phyloP scores from a whole-genome alignment of 768 basidiomycete species.

The Psilocybe sp. region DNA sequence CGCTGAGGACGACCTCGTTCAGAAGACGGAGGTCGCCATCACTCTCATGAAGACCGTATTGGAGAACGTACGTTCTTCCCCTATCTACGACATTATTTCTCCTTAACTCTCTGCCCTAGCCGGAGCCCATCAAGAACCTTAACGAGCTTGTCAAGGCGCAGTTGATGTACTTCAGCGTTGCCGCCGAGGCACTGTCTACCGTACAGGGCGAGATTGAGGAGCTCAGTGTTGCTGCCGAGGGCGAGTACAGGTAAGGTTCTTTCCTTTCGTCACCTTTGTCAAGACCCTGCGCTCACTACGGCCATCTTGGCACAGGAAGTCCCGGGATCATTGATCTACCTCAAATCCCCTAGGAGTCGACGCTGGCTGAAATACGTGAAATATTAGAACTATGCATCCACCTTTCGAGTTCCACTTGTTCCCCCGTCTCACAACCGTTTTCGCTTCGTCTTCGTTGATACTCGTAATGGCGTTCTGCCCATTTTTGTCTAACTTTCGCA shows the following conservation, averaged over 20 bases:
- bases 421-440: too few relatives aligned
- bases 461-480: too few relatives aligned
- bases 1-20: conserved; percentile 93
- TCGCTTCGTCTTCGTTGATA: too few relatives aligned
- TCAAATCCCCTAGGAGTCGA: conserved; percentile 5
- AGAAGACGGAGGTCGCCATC: conserved; percentile 96
- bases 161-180: conserved; percentile 69
- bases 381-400: too few relatives aligned
- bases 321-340: conserved; percentile 81
- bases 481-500: too few relatives aligned
- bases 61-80: conserved; percentile 74
- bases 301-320: conserved; percentile 56
- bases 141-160: conserved; percentile 92
- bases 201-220: conserved; percentile 94
- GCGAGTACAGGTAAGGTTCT: conserved; percentile 76
- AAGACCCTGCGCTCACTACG: background rate
- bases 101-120: conserved; percentile 41
- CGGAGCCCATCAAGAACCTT: conserved; percentile 93
- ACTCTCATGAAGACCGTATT: conserved; percentile 97
- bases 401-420: too few relatives aligned
- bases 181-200: conserved; percentile 77
- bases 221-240: conserved; percentile 88
- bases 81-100: conserved; percentile 1
- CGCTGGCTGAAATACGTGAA: too few relatives aligned
- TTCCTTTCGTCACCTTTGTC: background rate